Evolutionary conservation across 2,329 filamentous ascomycete species (phyloP).

Genomic region (Fusarium papillatum): DNA sequence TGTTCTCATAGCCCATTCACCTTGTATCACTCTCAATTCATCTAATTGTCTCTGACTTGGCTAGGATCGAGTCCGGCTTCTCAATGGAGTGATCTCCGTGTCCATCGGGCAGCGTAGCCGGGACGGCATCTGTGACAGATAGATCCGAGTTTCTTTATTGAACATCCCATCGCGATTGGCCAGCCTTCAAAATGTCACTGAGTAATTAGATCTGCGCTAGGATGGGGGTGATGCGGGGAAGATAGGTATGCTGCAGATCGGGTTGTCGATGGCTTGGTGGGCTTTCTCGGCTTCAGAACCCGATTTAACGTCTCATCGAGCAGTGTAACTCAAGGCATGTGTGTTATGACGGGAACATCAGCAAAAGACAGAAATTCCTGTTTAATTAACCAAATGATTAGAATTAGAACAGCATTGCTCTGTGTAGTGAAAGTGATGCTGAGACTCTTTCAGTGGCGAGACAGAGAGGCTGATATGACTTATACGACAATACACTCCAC

Average conservation of each 20-base stretch:
- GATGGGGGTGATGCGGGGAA: not conserved
- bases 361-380: not conserved
- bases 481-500: constrained; percentile 1
- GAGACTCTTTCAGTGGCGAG: not conserved
- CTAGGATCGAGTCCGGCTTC: not conserved
- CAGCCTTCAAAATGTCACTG: not conserved
- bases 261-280: not conserved
- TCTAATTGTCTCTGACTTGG: not conserved
- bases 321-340: not conserved
- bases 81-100: not conserved
- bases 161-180: not conserved
- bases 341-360: not conserved
- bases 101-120: constrained; percentile 2
- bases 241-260: not conserved
- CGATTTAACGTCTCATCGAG: not conserved
- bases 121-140: not conserved
- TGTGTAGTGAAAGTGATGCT: not conserved
- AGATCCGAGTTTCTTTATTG: not conserved
- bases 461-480: not conserved
- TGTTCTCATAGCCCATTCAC: not conserved
- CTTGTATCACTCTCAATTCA: not conserved
- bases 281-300: not conserved
- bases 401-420: not conserved
- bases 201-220: not conserved
- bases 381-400: not conserved